Evolutionary conservation across 176 grass and related monocot genomes (phyloP), one percentile per base, ranked within the genome.

Genomic region (Phragmites australis): DNA sequence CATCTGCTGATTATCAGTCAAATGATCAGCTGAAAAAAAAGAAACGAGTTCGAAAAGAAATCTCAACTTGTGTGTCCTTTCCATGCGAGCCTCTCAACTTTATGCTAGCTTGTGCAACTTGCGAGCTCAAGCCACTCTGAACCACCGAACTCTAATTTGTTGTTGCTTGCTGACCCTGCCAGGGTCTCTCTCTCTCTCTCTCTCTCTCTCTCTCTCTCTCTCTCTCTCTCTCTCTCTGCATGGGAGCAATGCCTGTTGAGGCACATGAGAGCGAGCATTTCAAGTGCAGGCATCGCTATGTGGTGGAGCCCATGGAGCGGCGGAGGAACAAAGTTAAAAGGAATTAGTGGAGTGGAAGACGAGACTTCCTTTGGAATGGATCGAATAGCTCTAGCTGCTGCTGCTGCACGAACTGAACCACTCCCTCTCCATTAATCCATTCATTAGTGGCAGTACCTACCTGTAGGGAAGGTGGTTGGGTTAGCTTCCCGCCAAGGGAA

Each of bases 291-390:
- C 85, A 68, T 39, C 8, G 23, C 23, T 50, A 76, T 87, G 52
- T 44, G 85, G 61, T 43, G 68, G 70, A 61, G 49, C 84, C 48
- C 41, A 18, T 65, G 41, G 47, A 63, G 42, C 49, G 77, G 43
- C 18, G 41, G 73, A 6, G 37, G 43, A 71, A 43, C 47, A 32
- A 53, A 62, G 15, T 21, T 12, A 49, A 13, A 62, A 54, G 51
- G 73, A 74, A 82, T 42, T 19, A 46, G 59, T 83, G 40, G 80
- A 86, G 79, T 83, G 80, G 79, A 79, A 74, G 83, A 53, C 82
- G 65, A 45, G 78, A 11, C 60, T 74, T 82, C 78, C 58, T 78
- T 30, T 49, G 44, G 22, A 75, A 39, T 26, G 23, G n/a, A 73
- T 32, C 43, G 60, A 43, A 6, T 65, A 83, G 70, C 47, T 34